Base-by-base conservation (phyloP, 2,329 filamentous ascomycete species). In the Aureobasidium namibiae region DNA sequence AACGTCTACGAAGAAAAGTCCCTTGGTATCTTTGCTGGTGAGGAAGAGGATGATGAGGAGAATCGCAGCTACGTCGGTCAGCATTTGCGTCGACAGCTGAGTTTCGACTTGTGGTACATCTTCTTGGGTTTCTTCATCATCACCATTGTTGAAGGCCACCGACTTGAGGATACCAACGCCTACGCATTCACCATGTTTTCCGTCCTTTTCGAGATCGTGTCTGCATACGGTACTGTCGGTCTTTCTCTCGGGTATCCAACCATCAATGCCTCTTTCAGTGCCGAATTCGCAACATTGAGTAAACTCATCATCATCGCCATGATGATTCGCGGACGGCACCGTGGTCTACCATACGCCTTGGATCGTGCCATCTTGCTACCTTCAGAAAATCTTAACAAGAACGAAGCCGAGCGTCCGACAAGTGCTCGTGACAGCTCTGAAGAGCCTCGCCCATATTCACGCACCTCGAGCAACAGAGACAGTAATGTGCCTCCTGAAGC, bases 81-180 rank as follows among this genome's bases (percentile, higher is more conserved):
- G 54, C 94, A 99, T 82, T 81, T 99, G 71, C 88, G 94, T 38
- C 85, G 89, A 48, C 94, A 99, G 73, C 82, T 99, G 36, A 95
- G 91, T 57, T 99, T 99, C 75, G 94, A 99, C 74, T 73, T 99
- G 73, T 99, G 94, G 94, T 99, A 91, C 68, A 88, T 99, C 60
- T 96, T 95, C 69, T 72, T 97, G 23, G 94, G 94, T 0, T 84
- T 95, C 66, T 99, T 99, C 75, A 83, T 97, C 70, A 88, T 99
- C 67, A 82, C 88, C 62, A 96, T 99, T 66, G 85, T 89, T 31
- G 95, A 99, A 75, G 92, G 91, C 4, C 60, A 67, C 8, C 83
- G 85, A 16, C 78, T 99, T 13, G 78, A 88, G 68, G 81, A 81
- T 65, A 75, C 72, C 24, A 77, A 85, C 61, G 75, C 85, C 54